Percentiles rank a stretch among this genome's conserved stretches.
Conservation (phyloP, 768 basidiomycete species). For the Galerina sulciceps region DNA sequence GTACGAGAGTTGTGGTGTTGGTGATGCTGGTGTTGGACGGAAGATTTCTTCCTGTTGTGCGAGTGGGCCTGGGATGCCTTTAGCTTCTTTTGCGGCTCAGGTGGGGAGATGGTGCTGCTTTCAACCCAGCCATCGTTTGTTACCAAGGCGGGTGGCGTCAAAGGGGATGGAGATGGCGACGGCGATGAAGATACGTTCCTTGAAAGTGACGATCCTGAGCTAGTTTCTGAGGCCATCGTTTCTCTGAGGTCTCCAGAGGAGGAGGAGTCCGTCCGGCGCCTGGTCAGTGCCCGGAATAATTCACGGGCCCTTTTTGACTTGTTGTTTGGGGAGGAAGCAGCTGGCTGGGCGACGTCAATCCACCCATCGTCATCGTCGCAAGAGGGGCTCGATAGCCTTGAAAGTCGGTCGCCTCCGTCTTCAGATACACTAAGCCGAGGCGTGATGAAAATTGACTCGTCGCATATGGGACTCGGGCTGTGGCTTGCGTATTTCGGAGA, state of each 20-base stretch:
- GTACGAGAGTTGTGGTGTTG: conserved; percentile 5
- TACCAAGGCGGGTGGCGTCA: conserved; percentile 12
- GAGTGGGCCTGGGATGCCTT: conserved; percentile 4
- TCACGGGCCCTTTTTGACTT: conserved; percentile 47
- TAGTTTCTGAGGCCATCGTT: conserved; percentile 1
- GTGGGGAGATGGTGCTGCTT: conserved; percentile 18
- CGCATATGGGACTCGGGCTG: conserved; percentile 37
- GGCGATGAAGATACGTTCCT: conserved; percentile 29
- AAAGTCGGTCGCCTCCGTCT: conserved; percentile 36
- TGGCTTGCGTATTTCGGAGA: conserved; percentile 33
- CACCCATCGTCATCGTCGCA: conserved; percentile 51
- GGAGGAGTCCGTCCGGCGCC: conserved; percentile 43
- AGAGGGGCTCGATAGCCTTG: conserved; percentile 34
- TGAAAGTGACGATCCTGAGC: conserved; percentile 1
- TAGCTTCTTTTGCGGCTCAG: conserved; percentile 17
- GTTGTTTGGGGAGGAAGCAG: conserved; percentile 22
- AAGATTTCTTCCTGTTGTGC: conserved; percentile 23
- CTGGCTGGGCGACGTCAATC: conserved; percentile 38
- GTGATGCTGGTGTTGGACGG: conserved; percentile 15
- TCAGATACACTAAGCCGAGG: conserved; percentile 44
- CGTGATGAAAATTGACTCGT: conserved; percentile 32
- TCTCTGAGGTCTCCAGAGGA: conserved; percentile 31
- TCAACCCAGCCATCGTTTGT: conserved; percentile 44
- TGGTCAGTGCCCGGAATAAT: conserved; percentile 44
- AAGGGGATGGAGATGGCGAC: conserved; percentile 30